Percentiles rank a stretch among this genome's conserved stretches.
phyloP scores from a whole-genome alignment of 177 flowering plant genomes.

The Telopea speciosissima region DNA sequence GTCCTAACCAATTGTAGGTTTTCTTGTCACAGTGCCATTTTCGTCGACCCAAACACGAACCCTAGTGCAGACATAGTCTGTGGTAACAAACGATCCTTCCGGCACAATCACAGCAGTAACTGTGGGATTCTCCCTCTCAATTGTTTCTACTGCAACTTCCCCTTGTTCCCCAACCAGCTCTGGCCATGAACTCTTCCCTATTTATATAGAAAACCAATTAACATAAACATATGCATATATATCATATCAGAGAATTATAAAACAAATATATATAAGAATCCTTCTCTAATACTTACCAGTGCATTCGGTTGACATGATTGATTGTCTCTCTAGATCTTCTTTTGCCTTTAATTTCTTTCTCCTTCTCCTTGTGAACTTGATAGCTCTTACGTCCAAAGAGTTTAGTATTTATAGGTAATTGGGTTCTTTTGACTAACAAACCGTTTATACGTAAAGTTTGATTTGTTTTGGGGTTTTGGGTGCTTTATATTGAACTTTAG shows the following conservation, averaged over 20 bases:
- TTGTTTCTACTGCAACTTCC: neutral
- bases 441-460: too few relatives aligned
- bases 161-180: neutral
- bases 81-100: neutral
- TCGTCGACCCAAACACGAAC: conserved; percentile 6
- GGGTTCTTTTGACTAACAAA: neutral
- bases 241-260: neutral
- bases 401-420: neutral
- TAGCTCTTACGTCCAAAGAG: neutral
- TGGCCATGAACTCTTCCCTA: conserved; percentile 3
- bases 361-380: neutral
- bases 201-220: neutral
- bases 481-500: too few relatives aligned
- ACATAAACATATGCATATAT: neutral
- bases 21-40: neutral
- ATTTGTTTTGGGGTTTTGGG: too few relatives aligned
- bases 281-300: neutral
- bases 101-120: neutral
- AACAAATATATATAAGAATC: neutral
- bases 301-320: neutral
- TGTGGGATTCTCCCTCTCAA: neutral
- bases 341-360: neutral
- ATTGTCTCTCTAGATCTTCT: neutral
- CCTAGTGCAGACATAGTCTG: neutral
- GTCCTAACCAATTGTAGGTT: conserved; percentile 3